Evolutionary conservation across 2,329 filamentous ascomycete species (phyloP), one percentile per base, ranked within the genome.

Genomic region (Trichophyton mentagrophytes): DNA sequence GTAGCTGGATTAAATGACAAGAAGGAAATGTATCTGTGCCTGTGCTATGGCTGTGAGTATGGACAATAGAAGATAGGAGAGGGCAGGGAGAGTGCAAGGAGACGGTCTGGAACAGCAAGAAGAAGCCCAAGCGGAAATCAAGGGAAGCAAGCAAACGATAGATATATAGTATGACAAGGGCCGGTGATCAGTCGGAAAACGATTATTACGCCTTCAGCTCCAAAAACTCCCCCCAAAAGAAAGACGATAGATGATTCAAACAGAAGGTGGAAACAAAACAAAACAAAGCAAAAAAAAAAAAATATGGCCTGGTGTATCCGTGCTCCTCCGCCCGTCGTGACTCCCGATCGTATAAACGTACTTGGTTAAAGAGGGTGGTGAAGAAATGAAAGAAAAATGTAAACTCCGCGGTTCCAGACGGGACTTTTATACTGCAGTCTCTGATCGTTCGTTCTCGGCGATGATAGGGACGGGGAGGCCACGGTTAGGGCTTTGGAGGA

Each of bases 401-500:
- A 36, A 46, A n/a, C 3, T 55, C 27, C 27, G 27, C 51, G 51
- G 25, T 7, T 20, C 46, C 11, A 2, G 46, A 15, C 51, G 51
- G 27, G 27, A 36, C 58, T 25, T 60, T 58, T 60, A 92, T 64
- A 91, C 89, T 58, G 88, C 85, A 33, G 82, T 85, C 76, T 95
- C 90, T 0, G 87, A 80, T 57, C 80, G 79, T 78, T 97, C 93
- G 55, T 88, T 89, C 68, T 89, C 86, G 0, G 90, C 91, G 67
- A 99, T 88, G 61, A 99, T 82, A 1, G 93, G 87, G 46, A 95
- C 83, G 17, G 85, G 85, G 59, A 97, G 78, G 1, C 92, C 91
- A 40, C 93, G 82, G 68, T 96, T 91, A 0, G 93, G 93, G 71
- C 90, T 96, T 72, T 95, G 91, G 66, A 96, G 77, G 3, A 99